These are phyloP conservation scores for Trebouxia sp. DNA, from an alignment of 139 green algal genomes.

Conservation along the genomic window DNA sequence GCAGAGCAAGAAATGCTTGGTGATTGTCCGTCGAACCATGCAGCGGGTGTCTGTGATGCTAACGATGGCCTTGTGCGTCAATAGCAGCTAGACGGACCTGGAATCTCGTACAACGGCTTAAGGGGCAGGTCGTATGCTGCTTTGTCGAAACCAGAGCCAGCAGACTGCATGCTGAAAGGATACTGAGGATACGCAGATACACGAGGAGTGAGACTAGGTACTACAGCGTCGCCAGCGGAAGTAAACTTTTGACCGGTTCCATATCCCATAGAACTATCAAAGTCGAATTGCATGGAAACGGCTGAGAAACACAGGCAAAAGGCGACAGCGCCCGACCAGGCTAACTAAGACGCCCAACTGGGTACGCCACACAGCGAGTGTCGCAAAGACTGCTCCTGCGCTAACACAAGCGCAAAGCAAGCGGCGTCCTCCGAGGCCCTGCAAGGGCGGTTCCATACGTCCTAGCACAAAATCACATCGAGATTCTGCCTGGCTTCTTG, in stretches of 20 bases:
- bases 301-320: not conserved
- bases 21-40: not conserved
- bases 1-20: not conserved
- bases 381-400: too few relatives aligned
- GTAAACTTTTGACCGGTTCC: not conserved
- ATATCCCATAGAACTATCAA: slow-evolving; percentile 23
- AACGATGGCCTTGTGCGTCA: too few relatives aligned
- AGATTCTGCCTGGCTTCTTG: not conserved
- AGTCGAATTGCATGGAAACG: slow-evolving; percentile 22
- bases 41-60: not conserved
- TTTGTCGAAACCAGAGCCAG: not conserved
- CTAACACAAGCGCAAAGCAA: not conserved
- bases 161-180: slow-evolving; percentile 8
- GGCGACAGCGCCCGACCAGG: too few relatives aligned
- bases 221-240: slow-evolving; percentile 17
- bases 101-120: slow-evolving; percentile 20
- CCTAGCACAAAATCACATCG: not conserved
- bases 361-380: too few relatives aligned
- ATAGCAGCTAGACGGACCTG: too few relatives aligned
- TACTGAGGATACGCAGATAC: slow-evolving; percentile 1
- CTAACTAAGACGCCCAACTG: too few relatives aligned
- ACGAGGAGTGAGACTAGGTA: slow-evolving; percentile 1
- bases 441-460: not conserved
- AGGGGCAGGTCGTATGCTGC: slow-evolving; percentile 3
- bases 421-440: not conserved